Evolutionary conservation across 2,329 filamentous ascomycete genomes (phyloP).

Genomic region (Acrodontium crateriforme): DNA sequence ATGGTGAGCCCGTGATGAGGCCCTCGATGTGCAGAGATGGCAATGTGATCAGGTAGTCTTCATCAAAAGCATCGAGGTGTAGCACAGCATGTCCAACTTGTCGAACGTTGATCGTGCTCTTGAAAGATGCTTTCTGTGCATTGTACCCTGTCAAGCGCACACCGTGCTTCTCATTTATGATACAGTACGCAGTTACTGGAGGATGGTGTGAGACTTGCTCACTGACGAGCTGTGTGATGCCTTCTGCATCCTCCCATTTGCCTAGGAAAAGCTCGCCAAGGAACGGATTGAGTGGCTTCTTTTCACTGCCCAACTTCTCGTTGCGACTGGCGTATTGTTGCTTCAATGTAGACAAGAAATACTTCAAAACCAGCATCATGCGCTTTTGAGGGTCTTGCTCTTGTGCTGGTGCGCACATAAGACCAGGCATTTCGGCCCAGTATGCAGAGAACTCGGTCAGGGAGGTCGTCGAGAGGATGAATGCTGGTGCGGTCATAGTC

Average conservation of each 20-base stretch:
- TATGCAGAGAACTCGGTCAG: slow-evolving; percentile 44
- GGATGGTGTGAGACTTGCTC: slow-evolving; percentile 97
- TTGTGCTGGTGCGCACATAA: slow-evolving; percentile 69
- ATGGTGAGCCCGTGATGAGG: slow-evolving; percentile 72
- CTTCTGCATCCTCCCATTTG: slow-evolving; percentile 70
- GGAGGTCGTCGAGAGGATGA: slow-evolving; percentile 41
- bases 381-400: slow-evolving; percentile 72
- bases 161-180: slow-evolving; percentile 73
- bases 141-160: slow-evolving; percentile 74
- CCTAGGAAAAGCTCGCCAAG: slow-evolving; percentile 88
- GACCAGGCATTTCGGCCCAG: slow-evolving; percentile 42
- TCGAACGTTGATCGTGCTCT: slow-evolving; percentile 84
- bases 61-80: slow-evolving; percentile 52
- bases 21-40: slow-evolving; percentile 89
- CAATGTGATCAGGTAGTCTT: slow-evolving; percentile 81
- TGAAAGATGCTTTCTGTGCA: slow-evolving; percentile 90
- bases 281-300: slow-evolving; percentile 96
- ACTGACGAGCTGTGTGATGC: slow-evolving; percentile 73
- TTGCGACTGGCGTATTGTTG: slow-evolving; percentile 66
- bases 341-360: slow-evolving; percentile 88
- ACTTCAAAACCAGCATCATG: slow-evolving; percentile 78
- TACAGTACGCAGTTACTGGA: slow-evolving; percentile 85
- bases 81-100: slow-evolving; percentile 63
- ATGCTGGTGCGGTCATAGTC: slow-evolving; percentile 42
- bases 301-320: slow-evolving; percentile 77